These are phyloP conservation scores for Trapa incisa DNA, from an alignment of 345 rosid species.

Conservation along the genomic window DNA sequence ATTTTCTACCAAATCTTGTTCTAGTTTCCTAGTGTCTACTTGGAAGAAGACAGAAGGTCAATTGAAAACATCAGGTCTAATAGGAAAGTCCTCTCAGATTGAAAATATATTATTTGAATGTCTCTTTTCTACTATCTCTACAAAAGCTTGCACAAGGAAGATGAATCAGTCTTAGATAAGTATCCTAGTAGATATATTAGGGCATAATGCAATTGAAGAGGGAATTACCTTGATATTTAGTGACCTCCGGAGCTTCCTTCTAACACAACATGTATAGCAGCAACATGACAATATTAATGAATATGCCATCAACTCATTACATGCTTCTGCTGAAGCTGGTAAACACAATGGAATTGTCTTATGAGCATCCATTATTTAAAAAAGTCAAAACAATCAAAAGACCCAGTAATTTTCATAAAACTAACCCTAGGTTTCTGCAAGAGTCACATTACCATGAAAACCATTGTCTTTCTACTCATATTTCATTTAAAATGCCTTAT, in stretches of 20 bases:
- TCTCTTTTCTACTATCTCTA: neutral
- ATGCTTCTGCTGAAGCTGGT: constrained; percentile 91
- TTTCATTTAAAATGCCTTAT: neutral
- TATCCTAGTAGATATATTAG: neutral
- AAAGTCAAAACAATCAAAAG: too few relatives aligned
- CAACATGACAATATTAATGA: constrained; percentile 90
- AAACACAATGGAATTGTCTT: constrained; percentile 5
- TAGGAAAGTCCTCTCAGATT: neutral
- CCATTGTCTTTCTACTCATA: neutral
- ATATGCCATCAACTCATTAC: constrained; percentile 87
- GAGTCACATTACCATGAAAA: neutral
- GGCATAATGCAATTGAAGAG: neutral
- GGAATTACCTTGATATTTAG: constrained; percentile 67
- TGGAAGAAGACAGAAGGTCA: neutral
- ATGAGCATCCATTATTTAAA: constrained; percentile 9
- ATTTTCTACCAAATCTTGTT: too few relatives aligned
- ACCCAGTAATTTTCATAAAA: neutral
- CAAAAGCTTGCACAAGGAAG: neutral
- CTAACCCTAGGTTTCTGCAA: neutral
- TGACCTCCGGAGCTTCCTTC: constrained; percentile 81
- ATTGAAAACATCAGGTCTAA: neutral
- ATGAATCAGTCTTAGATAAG: neutral
- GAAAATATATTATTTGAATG: too few relatives aligned
- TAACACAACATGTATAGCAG: constrained; percentile 90
- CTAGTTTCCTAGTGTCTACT: neutral